These are phyloP conservation scores for Saccharomyces cerevisiae DNA, from an alignment of 805 yeast genomes.

Conservation along the genomic window DNA sequence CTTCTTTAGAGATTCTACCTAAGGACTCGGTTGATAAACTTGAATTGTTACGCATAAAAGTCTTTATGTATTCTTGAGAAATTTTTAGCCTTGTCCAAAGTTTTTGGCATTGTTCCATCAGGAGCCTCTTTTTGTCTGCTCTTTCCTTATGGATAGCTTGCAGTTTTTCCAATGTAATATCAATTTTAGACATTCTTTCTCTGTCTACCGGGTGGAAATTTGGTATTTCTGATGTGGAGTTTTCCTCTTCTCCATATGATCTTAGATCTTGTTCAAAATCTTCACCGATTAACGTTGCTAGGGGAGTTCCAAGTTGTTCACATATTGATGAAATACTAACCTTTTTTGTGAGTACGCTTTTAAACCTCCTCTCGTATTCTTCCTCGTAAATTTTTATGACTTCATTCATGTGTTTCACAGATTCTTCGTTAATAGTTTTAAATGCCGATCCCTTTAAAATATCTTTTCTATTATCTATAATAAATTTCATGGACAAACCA, in stretches of 20 bases:
- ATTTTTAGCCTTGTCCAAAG: constrained; percentile 56
- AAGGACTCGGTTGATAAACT: constrained; percentile 42
- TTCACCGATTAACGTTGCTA: not conserved
- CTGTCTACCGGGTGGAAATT: constrained; percentile 5
- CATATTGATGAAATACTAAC: constrained; percentile 12
- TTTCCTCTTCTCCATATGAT: not conserved
- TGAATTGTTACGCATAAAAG: constrained; percentile 37
- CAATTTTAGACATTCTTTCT: constrained; percentile 9
- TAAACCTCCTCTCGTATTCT: constrained; percentile 14
- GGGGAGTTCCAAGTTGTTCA: constrained; percentile 15
- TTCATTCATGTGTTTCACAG: constrained; percentile 8
- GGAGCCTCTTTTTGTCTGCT: constrained; percentile 31
- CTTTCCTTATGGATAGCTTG: constrained; percentile 25
- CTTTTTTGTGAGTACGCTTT: constrained; percentile 6
- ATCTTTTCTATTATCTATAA: constrained; percentile 16
- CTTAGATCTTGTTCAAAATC: not conserved
- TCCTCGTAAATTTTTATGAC: constrained; percentile 9
- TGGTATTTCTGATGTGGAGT: not conserved
- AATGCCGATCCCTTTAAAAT: constrained; percentile 16
- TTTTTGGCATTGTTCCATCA: constrained; percentile 35
- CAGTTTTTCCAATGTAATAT: constrained; percentile 8
- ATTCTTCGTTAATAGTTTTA: not conserved
- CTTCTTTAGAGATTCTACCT: constrained; percentile 45
- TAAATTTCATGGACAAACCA: constrained; percentile 1
- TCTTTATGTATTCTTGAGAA: constrained; percentile 32